Percentiles rank a stretch among this genome's conserved stretches.
phyloP scores from a whole-genome alignment of 2,329 filamentous ascomycete genomes.

The Nannizzia gypsea region DNA sequence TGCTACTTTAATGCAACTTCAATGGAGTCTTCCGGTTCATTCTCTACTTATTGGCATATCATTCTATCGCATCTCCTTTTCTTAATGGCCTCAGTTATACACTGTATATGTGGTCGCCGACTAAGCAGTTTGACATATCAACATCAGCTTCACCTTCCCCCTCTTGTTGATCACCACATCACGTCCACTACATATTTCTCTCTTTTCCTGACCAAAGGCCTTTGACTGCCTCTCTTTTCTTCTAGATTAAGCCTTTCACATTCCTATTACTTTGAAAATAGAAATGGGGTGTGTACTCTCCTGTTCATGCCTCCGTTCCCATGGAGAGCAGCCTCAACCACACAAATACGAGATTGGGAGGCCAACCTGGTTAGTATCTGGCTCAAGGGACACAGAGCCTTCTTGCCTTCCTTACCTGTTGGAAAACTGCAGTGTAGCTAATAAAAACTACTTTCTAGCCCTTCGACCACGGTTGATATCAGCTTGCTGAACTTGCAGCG shows the following conservation, averaged over 20 bases:
- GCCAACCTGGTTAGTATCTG: not conserved
- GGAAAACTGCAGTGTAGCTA: not conserved
- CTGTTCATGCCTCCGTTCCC: not conserved
- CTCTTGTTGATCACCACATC: not conserved
- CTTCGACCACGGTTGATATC: slow-evolving; percentile 7
- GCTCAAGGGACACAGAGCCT: not conserved
- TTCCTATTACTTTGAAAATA: not conserved
- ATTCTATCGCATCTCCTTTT: not conserved
- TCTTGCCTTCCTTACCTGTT: not conserved
- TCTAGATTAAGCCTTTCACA: not conserved
- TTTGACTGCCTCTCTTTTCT: not conserved
- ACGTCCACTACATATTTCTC: not conserved
- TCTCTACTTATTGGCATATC: not conserved
- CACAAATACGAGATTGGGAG: slow-evolving; percentile 3
- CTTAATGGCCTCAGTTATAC: not conserved
- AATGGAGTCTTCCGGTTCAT: not conserved
- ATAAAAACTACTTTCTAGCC: not conserved
- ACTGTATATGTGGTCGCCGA: not conserved
- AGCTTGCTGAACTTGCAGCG: slow-evolving; percentile 5
- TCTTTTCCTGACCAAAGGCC: not conserved
- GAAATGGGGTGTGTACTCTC: slow-evolving; percentile 6
- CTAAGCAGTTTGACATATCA: not conserved
- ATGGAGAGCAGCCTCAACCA: not conserved
- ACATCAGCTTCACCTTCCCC: not conserved
- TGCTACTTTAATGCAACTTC: not conserved